A percentile compares a stretch with the other conserved stretches of the same genome.
Evolutionary conservation across 2,329 filamentous ascomycete genomes (phyloP).

Genomic region (Xylariaceae sp.): DNA sequence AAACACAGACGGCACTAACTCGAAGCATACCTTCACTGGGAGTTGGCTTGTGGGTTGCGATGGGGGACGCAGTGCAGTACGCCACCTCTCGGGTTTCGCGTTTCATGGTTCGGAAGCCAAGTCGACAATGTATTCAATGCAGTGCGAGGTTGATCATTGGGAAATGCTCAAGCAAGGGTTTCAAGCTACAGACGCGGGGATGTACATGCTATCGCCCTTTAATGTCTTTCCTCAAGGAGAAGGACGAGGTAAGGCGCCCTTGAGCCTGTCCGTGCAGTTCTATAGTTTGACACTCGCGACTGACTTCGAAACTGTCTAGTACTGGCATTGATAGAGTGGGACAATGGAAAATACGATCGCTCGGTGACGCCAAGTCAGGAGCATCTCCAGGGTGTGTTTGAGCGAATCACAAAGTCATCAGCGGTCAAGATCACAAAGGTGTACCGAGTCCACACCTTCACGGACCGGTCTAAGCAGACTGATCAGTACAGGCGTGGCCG

Average conservation of each 20-base stretch:
- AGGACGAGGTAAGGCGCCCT: too few species aligned
- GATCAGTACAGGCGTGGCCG: conserved; percentile 39
- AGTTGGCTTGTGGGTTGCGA: conserved; percentile 42
- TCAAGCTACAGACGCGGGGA: conserved; percentile 21
- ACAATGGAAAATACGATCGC: conserved; percentile 19
- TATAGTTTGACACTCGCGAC: too few species aligned
- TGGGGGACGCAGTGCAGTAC: conserved; percentile 37
- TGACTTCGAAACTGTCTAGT: too few species aligned
- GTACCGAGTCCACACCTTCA: conserved; percentile 25
- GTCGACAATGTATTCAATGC: conserved; percentile 33
- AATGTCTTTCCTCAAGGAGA: too few species aligned
- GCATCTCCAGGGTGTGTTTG: conserved; percentile 18
- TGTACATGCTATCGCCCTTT: conserved; percentile 22
- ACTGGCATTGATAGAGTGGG: conserved; percentile 18
- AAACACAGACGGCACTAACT: background rate
- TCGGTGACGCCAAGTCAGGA: conserved; percentile 15
- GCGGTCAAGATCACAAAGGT: conserved; percentile 21
- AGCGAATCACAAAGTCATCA: conserved; percentile 12
- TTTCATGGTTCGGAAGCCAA: conserved; percentile 35
- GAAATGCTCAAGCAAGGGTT: conserved; percentile 28
- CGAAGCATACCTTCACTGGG: conserved; percentile 15
- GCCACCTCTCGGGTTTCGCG: conserved; percentile 34
- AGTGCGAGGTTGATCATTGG: conserved; percentile 31
- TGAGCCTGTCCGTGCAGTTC: too few species aligned
- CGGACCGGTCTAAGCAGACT: conserved; percentile 21